Conservation (phyloP, 2,329 filamentous ascomycete species). For the Phialemonium atrogriseum region DNA sequence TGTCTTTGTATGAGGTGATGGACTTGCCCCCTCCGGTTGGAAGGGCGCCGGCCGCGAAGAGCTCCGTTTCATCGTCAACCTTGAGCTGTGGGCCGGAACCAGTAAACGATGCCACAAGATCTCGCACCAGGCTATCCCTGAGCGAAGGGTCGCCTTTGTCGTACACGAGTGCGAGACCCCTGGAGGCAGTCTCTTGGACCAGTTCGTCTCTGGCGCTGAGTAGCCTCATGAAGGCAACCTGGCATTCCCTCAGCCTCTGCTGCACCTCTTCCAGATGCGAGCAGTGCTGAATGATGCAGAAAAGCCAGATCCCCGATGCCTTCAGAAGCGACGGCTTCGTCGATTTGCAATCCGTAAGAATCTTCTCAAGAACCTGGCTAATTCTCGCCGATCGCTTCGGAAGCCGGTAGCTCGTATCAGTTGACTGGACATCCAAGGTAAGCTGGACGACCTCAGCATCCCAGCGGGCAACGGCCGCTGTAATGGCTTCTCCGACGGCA, state of each 20-base stretch:
- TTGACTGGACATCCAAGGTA: conserved; percentile 63
- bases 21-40: conserved; percentile 85
- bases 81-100: conserved; percentile 67
- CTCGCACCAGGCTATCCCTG: conserved; percentile 75
- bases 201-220: conserved; percentile 85
- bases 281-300: conserved; percentile 85
- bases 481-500: conserved; percentile 79
- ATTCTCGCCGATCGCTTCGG: conserved; percentile 33
- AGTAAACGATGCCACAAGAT: conserved; percentile 84
- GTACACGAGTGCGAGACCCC: conserved; percentile 87
- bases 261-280: conserved; percentile 72
- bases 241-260: conserved; percentile 64
- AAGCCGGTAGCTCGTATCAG: conserved; percentile 20
- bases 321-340: conserved; percentile 87
- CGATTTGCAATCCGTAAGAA: conserved; percentile 68
- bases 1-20: conserved; percentile 94
- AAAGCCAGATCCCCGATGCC: conserved; percentile 89
- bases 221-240: conserved; percentile 80
- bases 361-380: conserved; percentile 55
- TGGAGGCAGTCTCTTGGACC: conserved; percentile 89
- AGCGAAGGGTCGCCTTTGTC: conserved; percentile 78
- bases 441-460: conserved; percentile 70
- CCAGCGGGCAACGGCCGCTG: conserved; percentile 72
- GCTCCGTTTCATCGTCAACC: conserved; percentile 81
- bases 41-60: conserved; percentile 85